A percentile compares a stretch with the other conserved stretches of the same genome.
Evolutionary conservation across 441 rosid genomes (phyloP).

Genomic region (Geranium incanum): DNA sequence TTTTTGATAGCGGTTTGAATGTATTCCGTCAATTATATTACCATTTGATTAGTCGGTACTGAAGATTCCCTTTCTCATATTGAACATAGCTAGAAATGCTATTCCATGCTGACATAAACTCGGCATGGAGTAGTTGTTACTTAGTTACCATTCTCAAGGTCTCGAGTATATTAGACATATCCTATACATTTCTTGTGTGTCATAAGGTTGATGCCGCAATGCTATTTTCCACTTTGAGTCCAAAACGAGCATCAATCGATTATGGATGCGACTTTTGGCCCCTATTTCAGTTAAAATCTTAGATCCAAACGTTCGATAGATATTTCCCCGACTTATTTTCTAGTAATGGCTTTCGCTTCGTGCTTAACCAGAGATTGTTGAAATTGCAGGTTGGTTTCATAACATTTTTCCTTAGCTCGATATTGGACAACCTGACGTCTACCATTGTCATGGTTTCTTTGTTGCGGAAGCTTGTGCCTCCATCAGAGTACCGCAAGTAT

Average conservation of each 20-base stretch:
- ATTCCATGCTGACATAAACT: no score
- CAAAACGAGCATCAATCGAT: not conserved
- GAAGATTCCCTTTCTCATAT: not conserved
- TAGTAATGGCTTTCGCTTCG: constrained; percentile 5
- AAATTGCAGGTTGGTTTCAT: constrained; percentile 69
- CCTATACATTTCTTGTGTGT: not conserved
- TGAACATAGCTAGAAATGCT: no score
- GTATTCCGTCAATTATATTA: not conserved
- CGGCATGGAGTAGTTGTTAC: not conserved
- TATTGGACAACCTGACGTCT: constrained; percentile 83
- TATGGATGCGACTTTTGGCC: not conserved
- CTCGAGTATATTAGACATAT: not conserved
- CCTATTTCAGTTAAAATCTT: not conserved
- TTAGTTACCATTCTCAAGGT: not conserved
- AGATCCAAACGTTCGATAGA: not conserved
- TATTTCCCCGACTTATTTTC: not conserved
- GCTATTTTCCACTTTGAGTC: not conserved
- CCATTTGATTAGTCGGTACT: not conserved
- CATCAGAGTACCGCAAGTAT: constrained; percentile 88
- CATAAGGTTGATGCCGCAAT: not conserved
- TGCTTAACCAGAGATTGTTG: constrained; percentile 23
- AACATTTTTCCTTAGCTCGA: constrained; percentile 79
- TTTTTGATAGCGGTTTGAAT: not conserved
- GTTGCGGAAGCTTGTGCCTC: constrained; percentile 74
- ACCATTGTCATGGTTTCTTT: constrained; percentile 95